These are phyloP conservation scores for Blastobotrys attinorum DNA, from an alignment of 805 yeast genomes.

Conservation along the genomic window DNA sequence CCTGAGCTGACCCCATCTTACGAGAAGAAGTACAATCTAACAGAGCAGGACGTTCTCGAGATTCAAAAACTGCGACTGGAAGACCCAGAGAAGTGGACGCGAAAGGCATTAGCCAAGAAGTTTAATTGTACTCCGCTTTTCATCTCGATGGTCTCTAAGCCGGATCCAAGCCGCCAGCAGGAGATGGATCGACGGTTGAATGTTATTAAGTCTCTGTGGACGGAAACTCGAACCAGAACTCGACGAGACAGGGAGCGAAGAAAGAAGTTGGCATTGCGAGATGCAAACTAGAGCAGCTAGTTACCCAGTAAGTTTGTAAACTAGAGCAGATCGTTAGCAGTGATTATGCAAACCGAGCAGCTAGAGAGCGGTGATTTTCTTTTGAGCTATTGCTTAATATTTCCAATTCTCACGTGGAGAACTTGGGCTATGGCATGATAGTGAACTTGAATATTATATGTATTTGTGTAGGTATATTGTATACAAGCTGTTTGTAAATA, in stretches of 20 bases:
- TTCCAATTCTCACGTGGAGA: too few species aligned
- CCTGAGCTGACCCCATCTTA: constrained; percentile 32
- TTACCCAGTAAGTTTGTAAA: too few species aligned
- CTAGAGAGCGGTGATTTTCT: too few species aligned
- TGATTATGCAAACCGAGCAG: too few species aligned
- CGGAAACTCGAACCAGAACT: constrained; percentile 39
- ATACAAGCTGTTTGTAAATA: too few species aligned
- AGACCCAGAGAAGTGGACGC: constrained; percentile 59
- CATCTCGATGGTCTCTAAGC: constrained; percentile 44
- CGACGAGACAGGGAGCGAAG: constrained; percentile 53
- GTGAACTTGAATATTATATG: too few species aligned
- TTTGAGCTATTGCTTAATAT: too few species aligned
- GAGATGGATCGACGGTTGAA: constrained; percentile 43
- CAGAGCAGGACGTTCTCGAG: constrained; percentile 49
- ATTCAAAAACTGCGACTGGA: constrained; percentile 46
- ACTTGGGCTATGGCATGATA: too few species aligned
- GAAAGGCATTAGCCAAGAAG: constrained; percentile 51
- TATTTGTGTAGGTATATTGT: too few species aligned
- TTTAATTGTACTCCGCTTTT: constrained; percentile 46
- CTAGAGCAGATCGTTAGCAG: too few species aligned
- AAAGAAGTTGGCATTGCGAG: constrained; percentile 55
- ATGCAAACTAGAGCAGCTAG: constrained; percentile 30
- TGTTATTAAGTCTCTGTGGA: constrained; percentile 43
- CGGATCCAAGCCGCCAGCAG: constrained; percentile 30
- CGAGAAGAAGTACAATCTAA: constrained; percentile 45